These are phyloP conservation scores for Alopecurus myosuroides DNA, from an alignment of 176 grass and related monocot species.

Conservation along the genomic window DNA sequence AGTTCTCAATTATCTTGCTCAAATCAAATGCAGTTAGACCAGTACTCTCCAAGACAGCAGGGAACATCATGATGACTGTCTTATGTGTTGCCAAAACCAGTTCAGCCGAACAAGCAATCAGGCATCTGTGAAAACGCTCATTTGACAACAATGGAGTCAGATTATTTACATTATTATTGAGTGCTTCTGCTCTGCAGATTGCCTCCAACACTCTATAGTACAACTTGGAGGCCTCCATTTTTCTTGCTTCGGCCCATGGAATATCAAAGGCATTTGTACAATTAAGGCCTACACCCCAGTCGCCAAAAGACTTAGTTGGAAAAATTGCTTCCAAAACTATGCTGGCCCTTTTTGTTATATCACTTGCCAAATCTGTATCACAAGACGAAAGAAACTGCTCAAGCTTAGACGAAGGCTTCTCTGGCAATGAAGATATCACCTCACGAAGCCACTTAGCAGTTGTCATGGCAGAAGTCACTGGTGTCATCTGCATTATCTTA, in stretches of 20 bases:
- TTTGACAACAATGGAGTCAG: constrained; percentile 73
- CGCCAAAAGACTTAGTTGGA: constrained; percentile 46
- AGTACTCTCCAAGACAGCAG: constrained; percentile 79
- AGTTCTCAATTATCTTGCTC: constrained; percentile 92
- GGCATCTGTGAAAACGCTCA: constrained; percentile 87
- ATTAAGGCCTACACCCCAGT: constrained; percentile 39
- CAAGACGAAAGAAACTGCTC: constrained; percentile 67
- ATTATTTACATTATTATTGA: constrained; percentile 53
- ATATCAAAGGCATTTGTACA: constrained; percentile 65
- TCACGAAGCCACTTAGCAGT: constrained; percentile 94
- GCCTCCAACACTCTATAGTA: constrained; percentile 84
- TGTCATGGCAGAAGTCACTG: constrained; percentile 89
- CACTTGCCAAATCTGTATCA: constrained; percentile 47
- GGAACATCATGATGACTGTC: constrained; percentile 96
- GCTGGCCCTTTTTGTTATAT: constrained; percentile 53
- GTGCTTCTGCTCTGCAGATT: constrained; percentile 72
- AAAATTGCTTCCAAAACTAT: constrained; percentile 91
- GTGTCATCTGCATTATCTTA: constrained; percentile 74
- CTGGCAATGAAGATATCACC: constrained; percentile 70
- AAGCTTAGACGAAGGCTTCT: constrained; percentile 72
- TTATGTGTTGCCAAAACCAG: constrained; percentile 90
- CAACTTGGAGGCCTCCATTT: constrained; percentile 87
- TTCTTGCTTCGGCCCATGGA: constrained; percentile 86
- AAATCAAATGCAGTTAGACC: constrained; percentile 98
- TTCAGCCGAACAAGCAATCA: constrained; percentile 94